These are phyloP conservation scores for Cupressus sempervirens DNA, from an alignment of 75 land plant species.

Conservation along the genomic window DNA sequence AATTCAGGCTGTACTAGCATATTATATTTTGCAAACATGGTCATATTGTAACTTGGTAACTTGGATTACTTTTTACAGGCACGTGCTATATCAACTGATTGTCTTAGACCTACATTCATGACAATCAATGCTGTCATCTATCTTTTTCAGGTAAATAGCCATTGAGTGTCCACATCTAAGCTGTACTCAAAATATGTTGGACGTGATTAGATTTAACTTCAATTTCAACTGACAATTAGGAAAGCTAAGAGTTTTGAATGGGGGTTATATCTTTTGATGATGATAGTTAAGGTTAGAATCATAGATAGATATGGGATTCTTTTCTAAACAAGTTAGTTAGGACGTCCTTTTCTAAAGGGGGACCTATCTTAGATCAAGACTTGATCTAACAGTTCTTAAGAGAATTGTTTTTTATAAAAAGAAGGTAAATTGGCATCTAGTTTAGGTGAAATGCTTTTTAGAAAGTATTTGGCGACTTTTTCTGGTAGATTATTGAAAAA, in stretches of 20 bases:
- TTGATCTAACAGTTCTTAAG: not conserved
- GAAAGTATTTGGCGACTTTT: not conserved
- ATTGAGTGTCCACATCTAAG: not conserved
- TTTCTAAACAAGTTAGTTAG: not conserved
- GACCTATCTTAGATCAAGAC: not conserved
- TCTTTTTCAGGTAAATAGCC: slow-evolving; percentile 60
- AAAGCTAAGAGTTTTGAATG: not conserved
- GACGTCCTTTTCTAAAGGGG: not conserved
- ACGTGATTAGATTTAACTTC: not conserved
- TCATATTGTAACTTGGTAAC: not conserved
- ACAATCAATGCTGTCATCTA: slow-evolving; percentile 62
- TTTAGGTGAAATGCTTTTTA: not conserved
- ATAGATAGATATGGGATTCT: not conserved
- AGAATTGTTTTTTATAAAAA: not conserved
- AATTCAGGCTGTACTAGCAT: not conserved
- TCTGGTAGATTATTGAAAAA: not conserved
- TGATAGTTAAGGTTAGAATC: not conserved
- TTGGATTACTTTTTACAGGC: slow-evolving; percentile 37
- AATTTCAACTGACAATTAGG: not conserved
- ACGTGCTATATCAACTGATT: slow-evolving; percentile 70
- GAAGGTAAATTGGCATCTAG: not conserved
- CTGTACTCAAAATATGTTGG: not conserved
- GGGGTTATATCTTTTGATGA: not conserved
- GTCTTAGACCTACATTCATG: slow-evolving; percentile 57
- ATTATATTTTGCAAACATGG: slow-evolving; percentile 7